Evolutionary conservation across 2,329 filamentous ascomycete species (phyloP).

Genomic region (Ramularia endophylla): DNA sequence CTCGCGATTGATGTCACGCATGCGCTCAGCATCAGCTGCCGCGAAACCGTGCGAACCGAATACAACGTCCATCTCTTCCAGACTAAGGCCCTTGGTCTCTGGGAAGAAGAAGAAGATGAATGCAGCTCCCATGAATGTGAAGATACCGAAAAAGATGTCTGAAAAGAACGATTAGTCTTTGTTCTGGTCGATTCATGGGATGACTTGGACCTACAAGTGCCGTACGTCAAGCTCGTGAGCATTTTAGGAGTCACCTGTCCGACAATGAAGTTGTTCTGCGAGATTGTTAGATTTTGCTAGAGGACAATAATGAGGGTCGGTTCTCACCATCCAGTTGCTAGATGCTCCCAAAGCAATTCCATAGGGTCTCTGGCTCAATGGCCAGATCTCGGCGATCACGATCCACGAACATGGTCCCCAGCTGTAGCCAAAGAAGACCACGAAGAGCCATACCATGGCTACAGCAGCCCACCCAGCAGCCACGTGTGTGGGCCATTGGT

Average conservation of each 20-base stretch:
- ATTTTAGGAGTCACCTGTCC: conserved; percentile 63
- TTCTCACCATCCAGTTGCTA: conserved; percentile 36
- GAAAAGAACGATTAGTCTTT: too few relatives aligned
- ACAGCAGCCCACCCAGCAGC: conserved; percentile 66
- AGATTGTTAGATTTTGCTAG: conserved; percentile 4
- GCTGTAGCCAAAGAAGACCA: conserved; percentile 56
- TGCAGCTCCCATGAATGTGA: conserved; percentile 57
- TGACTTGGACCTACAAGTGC: conserved; percentile 55
- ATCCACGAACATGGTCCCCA: conserved; percentile 69
- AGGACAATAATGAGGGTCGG: conserved; percentile 34
- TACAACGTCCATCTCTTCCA: conserved; percentile 35
- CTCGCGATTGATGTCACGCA: conserved; percentile 66
- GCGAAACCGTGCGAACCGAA: conserved; percentile 54
- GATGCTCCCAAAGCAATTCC: conserved; percentile 62
- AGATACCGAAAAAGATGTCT: conserved; percentile 60
- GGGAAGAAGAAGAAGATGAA: conserved; percentile 51
- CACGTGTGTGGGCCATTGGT: conserved; percentile 51
- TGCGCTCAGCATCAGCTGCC: conserved; percentile 60
- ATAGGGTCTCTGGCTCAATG: conserved; percentile 62
- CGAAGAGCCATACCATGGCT: conserved; percentile 67
- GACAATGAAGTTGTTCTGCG: conserved; percentile 57
- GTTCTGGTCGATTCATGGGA: too few relatives aligned
- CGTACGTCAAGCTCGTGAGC: conserved; percentile 58
- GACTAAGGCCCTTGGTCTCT: conserved; percentile 48
- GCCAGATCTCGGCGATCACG: conserved; percentile 69